Evolutionary conservation across 2,329 filamentous ascomycete species (phyloP).

Genomic region (Ceratocystis harringtonii): DNA sequence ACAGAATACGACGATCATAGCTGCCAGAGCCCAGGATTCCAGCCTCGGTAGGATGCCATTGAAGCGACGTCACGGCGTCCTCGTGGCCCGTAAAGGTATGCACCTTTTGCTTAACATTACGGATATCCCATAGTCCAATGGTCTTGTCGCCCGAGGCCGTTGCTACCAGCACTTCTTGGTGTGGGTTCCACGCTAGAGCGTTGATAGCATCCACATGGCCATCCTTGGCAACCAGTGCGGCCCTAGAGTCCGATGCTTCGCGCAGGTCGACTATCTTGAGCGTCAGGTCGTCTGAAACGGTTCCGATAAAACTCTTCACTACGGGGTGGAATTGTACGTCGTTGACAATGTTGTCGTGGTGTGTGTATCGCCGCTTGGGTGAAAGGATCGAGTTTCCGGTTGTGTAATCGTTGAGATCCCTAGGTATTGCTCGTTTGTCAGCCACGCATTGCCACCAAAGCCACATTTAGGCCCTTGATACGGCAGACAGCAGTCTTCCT

Average conservation of each 20-base stretch:
- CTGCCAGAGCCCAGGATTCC: slow-evolving; percentile 80
- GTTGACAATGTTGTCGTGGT: slow-evolving; percentile 85
- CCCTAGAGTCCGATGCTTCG: slow-evolving; percentile 45
- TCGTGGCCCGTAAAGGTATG: slow-evolving; percentile 80
- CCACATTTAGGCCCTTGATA: too few relatives aligned
- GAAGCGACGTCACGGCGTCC: slow-evolving; percentile 77
- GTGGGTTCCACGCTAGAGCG: slow-evolving; percentile 85
- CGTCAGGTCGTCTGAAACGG: slow-evolving; percentile 87
- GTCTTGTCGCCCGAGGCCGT: slow-evolving; percentile 93
- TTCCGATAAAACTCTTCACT: slow-evolving; percentile 72
- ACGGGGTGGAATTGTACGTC: slow-evolving; percentile 92
- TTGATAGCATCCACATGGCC: slow-evolving; percentile 92
- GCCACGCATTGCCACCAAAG: slow-evolving; percentile 8
- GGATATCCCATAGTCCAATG: slow-evolving; percentile 86
- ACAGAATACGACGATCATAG: slow-evolving; percentile 84
- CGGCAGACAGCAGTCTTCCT: background rate
- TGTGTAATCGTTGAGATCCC: slow-evolving; percentile 67
- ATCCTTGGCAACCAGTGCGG: slow-evolving; percentile 51
- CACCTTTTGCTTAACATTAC: slow-evolving; percentile 77
- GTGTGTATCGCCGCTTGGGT: slow-evolving; percentile 61
- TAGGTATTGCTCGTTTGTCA: slow-evolving; percentile 23
- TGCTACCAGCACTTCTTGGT: slow-evolving; percentile 75
- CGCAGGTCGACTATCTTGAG: slow-evolving; percentile 86
- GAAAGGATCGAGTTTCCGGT: slow-evolving; percentile 54
- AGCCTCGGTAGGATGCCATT: slow-evolving; percentile 88